Percentiles rank a stretch among this genome's conserved stretches.
These are phyloP conservation scores for Trichoderma oligosporum DNA, from an alignment of 2,329 filamentous ascomycete species.

Conservation along the genomic window DNA sequence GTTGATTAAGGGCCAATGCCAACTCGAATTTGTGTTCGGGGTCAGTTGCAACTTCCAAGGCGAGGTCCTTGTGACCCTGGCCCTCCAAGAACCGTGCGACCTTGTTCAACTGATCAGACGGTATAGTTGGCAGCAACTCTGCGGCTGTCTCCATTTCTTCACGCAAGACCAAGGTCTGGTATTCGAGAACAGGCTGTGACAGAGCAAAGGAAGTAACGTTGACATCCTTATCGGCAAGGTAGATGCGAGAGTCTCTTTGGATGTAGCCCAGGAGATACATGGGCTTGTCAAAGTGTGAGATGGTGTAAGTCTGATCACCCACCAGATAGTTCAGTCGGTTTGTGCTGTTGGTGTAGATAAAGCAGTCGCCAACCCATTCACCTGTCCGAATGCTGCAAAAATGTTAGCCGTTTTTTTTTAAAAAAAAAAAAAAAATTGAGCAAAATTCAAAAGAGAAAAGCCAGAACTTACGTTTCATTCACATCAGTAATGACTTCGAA, in stretches of 20 bases:
- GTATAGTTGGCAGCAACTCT: constrained; percentile 78
- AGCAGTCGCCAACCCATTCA: constrained; percentile 97
- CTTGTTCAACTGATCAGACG: constrained; percentile 93
- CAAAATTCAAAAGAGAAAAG: too few species aligned
- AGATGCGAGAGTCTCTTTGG: constrained; percentile 89
- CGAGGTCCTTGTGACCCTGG: constrained; percentile 94
- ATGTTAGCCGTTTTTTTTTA: background rate
- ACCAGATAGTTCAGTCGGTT: constrained; percentile 98
- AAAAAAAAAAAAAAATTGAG: background rate
- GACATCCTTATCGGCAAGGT: constrained; percentile 94
- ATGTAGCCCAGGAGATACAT: constrained; percentile 97
- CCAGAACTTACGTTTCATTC: constrained; percentile 65
- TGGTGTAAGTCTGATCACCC: constrained; percentile 94
- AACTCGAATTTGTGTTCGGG: constrained; percentile 96
- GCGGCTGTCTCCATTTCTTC: constrained; percentile 89
- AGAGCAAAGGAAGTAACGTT: constrained; percentile 85
- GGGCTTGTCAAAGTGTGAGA: constrained; percentile 92
- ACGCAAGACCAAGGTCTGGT: constrained; percentile 91
- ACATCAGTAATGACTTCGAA: constrained; percentile 97
- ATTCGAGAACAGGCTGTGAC: constrained; percentile 89
- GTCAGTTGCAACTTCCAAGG: constrained; percentile 90
- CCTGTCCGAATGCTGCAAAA: constrained; percentile 73
- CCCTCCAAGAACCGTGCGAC: constrained; percentile 96
- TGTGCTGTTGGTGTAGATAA: constrained; percentile 96
- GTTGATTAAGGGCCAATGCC: constrained; percentile 74